Conservation (phyloP, 1,284 basidiomycete species). For the Rhodotorula sp. region DNA sequence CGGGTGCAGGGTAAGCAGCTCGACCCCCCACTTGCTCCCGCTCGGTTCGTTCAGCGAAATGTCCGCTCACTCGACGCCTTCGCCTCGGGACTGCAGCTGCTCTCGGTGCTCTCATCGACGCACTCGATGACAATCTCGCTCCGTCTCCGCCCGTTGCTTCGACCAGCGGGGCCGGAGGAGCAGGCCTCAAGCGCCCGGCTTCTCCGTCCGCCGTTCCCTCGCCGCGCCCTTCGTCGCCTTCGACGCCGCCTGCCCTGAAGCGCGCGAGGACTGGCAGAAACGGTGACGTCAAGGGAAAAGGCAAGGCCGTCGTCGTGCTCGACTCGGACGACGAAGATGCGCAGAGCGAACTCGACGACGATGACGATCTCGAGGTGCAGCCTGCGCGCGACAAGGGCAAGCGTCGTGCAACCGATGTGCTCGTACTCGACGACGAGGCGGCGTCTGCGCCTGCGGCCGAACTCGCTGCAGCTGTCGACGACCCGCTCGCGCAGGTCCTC, state of each 20-base stretch:
- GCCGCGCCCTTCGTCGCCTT: neutral
- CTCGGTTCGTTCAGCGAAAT: neutral
- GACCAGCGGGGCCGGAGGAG: no score
- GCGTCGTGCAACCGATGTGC: neutral
- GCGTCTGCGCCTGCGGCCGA: no score
- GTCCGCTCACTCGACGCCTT: neutral
- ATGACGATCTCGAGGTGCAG: neutral
- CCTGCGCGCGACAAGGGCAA: neutral
- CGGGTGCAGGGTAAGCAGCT: neutral
- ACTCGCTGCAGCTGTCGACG: neutral
- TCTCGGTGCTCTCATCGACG: neutral
- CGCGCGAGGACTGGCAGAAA: neutral
- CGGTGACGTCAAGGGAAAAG: slow-evolving; percentile 7
- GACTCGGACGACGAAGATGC: slow-evolving; percentile 8
- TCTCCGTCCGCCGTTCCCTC: neutral
- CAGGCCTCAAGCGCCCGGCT: neutral
- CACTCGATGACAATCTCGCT: neutral
- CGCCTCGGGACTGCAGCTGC: neutral
- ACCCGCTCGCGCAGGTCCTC: slow-evolving; percentile 10
- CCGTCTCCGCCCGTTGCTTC: neutral
- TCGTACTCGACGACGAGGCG: neutral
- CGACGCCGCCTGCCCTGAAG: neutral
- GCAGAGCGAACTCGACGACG: neutral
- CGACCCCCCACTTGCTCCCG: neutral
- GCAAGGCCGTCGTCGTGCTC: slow-evolving; percentile 5